Evolutionary conservation across 2,329 filamentous ascomycete genomes (phyloP).

Genomic region (Escovopsis weberi): DNA sequence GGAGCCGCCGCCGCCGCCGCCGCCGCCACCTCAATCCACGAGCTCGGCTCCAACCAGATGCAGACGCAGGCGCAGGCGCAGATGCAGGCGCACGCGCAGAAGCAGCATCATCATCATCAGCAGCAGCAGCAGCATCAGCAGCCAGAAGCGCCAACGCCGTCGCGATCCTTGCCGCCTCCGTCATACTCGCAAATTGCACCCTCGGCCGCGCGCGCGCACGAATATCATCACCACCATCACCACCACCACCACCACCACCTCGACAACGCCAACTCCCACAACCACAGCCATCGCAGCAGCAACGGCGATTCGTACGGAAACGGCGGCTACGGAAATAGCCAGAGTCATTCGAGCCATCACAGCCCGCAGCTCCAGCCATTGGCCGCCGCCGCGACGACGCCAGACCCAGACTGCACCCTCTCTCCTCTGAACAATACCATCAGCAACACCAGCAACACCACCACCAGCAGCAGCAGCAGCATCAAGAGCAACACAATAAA

Average conservation of each 20-base stretch:
- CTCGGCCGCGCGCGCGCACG: slow-evolving; percentile 3
- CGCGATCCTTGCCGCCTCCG: slow-evolving; percentile 1
- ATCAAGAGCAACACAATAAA: too few species aligned
- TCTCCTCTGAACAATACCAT: slow-evolving; percentile 14
- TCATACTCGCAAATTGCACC: slow-evolving; percentile 4
- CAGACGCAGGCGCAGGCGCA: slow-evolving; percentile 3
- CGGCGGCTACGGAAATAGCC: too few species aligned
- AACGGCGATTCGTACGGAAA: too few species aligned
- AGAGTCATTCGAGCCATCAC: too few species aligned
- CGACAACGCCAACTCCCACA: too few species aligned
- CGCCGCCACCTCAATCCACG: neutral
- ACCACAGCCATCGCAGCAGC: too few species aligned
- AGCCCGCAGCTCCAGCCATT: slow-evolving; percentile 6
- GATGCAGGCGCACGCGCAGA: slow-evolving; percentile 1
- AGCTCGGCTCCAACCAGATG: neutral
- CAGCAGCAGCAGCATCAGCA: neutral
- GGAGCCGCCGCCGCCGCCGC: neutral
- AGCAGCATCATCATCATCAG: neutral
- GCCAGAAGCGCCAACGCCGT: neutral
- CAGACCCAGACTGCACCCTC: slow-evolving; percentile 3
- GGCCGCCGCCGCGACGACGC: neutral
- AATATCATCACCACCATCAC: slow-evolving; percentile 1
- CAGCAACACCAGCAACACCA: slow-evolving; percentile 12
- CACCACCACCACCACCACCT: slow-evolving; percentile 2
- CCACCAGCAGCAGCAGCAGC: slow-evolving; percentile 14